Base-by-base conservation (phyloP, 176 grass and related monocot genomes). In the Saccharum spontaneum region DNA sequence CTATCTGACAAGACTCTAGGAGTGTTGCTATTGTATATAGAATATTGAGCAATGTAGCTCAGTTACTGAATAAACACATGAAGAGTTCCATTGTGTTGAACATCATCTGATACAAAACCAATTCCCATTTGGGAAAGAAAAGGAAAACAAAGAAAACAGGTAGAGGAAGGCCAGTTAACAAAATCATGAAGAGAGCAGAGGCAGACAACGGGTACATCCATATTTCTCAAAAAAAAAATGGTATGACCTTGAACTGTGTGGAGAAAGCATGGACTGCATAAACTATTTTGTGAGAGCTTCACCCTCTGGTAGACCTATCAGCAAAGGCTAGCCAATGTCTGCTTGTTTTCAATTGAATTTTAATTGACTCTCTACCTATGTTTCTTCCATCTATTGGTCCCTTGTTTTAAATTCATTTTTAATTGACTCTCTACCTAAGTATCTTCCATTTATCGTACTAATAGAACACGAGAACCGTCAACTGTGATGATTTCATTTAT, bases 241-340 rank as follows among this genome's bases (percentile, higher is more conserved):
- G 12, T 22, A 78, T 70, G 61, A 87, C 12, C 12, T 71, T 71
- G 11, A 83, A 63, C 26, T 16, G 7, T 57, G 20, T 20, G 34
- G 72, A 82, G 67, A n/a, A 83, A 84, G 31, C 40, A 71, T 78
- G 73, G n/a, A 34, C 39, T 44, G 38, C 67, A 79, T 52, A 83
- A 78, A 54, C 55, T 72, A 64, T 46, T 38, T 67, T 15, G 41
- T 79, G 4, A 71, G 49, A 64, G 55, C 41, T 39, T 77, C 14
- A 41, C n/a, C 22, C 12, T 38, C 3, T 24, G 49, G 20, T 77
- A 76, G n/a, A 38, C 16, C 18, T 65, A 33, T 48, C 11, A 45
- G 17, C 39, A 64, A 33, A 44, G 60, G 17, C 14, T 20, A 33
- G 20, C 39, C 2, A 8, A 66, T 16, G 15, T 11, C 9, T 79